A percentile compares a stretch with the other conserved stretches of the same genome.
Evolutionary conservation across 2,329 filamentous ascomycete genomes (phyloP).

Genomic region (Zasmidium angulare): DNA sequence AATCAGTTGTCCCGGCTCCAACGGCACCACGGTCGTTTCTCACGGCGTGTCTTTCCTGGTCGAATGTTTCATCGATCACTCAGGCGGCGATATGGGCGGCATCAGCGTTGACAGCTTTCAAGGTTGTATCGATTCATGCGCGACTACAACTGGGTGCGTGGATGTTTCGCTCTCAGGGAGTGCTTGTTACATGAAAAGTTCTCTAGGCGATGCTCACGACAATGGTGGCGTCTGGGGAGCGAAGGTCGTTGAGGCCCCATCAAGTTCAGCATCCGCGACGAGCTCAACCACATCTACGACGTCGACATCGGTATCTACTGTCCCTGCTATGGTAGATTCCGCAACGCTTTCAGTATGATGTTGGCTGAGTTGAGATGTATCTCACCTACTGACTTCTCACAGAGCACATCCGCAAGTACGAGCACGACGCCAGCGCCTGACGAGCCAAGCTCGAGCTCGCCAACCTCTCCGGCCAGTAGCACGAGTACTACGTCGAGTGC

Average conservation of each 20-base stretch:
- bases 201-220: not conserved
- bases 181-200: constrained; percentile 6
- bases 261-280: not conserved
- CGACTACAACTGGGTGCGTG: constrained; percentile 20
- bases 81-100: constrained; percentile 28
- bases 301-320: not conserved
- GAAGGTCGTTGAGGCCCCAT: not conserved
- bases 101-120: constrained; percentile 20
- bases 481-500: not conserved
- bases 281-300: not conserved
- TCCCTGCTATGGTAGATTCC: too few species aligned
- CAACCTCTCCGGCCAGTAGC: not conserved
- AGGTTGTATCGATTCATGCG: constrained; percentile 28
- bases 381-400: too few species aligned
- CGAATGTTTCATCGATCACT: constrained; percentile 30
- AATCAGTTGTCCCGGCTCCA: constrained; percentile 21
- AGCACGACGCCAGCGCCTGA: too few species aligned
- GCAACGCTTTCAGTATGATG: too few species aligned
- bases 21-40: constrained; percentile 23
- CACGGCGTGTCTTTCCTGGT: not conserved
- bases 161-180: constrained; percentile 27
- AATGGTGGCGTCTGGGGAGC: constrained; percentile 4
- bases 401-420: too few species aligned
- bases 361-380: too few species aligned
- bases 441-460: not conserved